Conservation (phyloP, 2,329 filamentous ascomycete genomes). For the Gnomoniopsis smithogilvyi region DNA sequence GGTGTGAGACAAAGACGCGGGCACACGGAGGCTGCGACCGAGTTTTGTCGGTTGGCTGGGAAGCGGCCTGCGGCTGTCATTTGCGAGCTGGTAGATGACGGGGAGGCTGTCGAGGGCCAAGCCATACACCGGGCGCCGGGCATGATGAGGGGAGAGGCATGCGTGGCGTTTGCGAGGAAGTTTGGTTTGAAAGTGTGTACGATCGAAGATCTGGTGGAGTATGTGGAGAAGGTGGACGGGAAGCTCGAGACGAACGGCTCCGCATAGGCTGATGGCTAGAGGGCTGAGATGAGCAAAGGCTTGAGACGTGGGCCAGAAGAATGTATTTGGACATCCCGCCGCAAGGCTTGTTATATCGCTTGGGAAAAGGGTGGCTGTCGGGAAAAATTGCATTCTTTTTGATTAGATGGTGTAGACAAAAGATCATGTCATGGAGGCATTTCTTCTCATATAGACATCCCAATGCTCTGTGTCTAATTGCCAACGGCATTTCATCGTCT, state of each 20-base stretch:
- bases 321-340: constrained; percentile 1
- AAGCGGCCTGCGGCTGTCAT: constrained; percentile 78
- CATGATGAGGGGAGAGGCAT: constrained; percentile 90
- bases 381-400: too few species aligned
- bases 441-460: too few species aligned
- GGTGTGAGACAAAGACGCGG: constrained; percentile 77
- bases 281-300: neutral
- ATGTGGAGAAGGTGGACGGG: constrained; percentile 74
- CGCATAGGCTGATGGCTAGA: neutral
- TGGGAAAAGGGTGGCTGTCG: too few species aligned
- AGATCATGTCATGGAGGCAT: neutral
- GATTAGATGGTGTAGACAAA: neutral
- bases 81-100: constrained; percentile 88
- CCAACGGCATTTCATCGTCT: too few species aligned
- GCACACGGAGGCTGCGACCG: constrained; percentile 91
- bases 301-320: neutral
- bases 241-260: constrained; percentile 47
- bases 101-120: constrained; percentile 65
- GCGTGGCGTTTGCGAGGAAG: constrained; percentile 79
- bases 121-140: constrained; percentile 65
- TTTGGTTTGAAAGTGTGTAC: constrained; percentile 94
- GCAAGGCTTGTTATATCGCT: constrained; percentile 11
- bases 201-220: constrained; percentile 82
- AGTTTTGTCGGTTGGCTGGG: constrained; percentile 83
- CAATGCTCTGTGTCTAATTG: neutral